Conservation (phyloP, 768 basidiomycete species). For the Trametes gibbosa region DNA sequence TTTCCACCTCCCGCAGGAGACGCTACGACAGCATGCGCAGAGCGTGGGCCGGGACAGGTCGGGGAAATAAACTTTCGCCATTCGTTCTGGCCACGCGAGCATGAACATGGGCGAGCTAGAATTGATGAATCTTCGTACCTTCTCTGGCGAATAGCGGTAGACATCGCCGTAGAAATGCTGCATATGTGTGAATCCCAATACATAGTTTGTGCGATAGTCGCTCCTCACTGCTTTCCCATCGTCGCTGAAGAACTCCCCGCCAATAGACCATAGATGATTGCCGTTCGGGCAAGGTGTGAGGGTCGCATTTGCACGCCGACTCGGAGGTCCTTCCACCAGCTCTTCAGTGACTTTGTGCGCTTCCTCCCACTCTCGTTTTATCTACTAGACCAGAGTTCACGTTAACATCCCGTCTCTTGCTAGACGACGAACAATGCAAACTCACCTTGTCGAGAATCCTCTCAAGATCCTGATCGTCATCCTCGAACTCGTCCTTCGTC, state of each 20-base stretch:
- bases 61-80: constrained; percentile 85
- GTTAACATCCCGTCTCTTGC: neutral
- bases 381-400: constrained; percentile 46
- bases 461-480: constrained; percentile 79
- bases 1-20: constrained; percentile 81
- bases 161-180: constrained; percentile 89
- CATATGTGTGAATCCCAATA: neutral
- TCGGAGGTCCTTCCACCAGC: constrained; percentile 77
- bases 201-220: neutral
- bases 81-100: constrained; percentile 55
- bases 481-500: constrained; percentile 49
- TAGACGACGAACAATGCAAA: neutral
- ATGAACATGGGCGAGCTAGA: too few species aligned
- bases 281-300: constrained; percentile 78
- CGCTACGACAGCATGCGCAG: constrained; percentile 79
- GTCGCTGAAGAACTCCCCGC: constrained; percentile 85
- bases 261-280: constrained; percentile 80
- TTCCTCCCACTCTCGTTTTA: constrained; percentile 80
- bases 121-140: constrained; percentile 38
- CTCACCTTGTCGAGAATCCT: constrained; percentile 75
- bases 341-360: constrained; percentile 85
- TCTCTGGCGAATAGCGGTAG: constrained; percentile 82
- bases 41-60: constrained; percentile 84
- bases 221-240: constrained; percentile 71
- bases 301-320: constrained; percentile 79